Evolutionary conservation across 2,329 filamentous ascomycete genomes (phyloP).

Genomic region (Trichoderma semiorbis): DNA sequence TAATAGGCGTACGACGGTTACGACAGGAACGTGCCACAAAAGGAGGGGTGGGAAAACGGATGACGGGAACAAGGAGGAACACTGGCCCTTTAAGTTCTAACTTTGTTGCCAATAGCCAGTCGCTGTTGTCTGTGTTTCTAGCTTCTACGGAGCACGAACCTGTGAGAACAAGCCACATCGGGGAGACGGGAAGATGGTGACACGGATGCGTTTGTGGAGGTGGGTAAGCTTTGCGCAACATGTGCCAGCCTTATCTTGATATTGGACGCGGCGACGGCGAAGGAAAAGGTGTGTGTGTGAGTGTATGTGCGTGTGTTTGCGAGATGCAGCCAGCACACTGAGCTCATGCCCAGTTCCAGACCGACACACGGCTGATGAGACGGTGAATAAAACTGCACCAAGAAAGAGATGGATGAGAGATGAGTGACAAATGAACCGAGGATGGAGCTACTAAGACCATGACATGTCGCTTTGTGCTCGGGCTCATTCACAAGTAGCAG

Average conservation of each 20-base stretch:
- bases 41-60: conserved; percentile 4
- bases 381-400: not conserved
- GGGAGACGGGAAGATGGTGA: not conserved
- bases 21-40: conserved; percentile 18
- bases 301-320: not conserved
- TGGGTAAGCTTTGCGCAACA: conserved; percentile 9
- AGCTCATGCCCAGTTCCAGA: conserved; percentile 6
- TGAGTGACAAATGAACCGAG: not conserved
- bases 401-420: not conserved
- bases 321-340: not conserved
- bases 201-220: conserved; percentile 1
- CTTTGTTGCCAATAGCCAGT: not conserved
- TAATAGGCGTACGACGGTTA: conserved; percentile 18
- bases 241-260: conserved; percentile 16
- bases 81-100: not conserved
- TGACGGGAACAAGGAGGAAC: not conserved
- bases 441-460: not conserved
- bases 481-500: not conserved
- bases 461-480: not conserved
- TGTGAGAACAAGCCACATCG: conserved; percentile 4
- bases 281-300: not conserved
- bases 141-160: not conserved
- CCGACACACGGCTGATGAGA: conserved; percentile 1
- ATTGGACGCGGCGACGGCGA: not conserved
- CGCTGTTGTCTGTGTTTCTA: not conserved